Evolutionary conservation across 192 early-diverging fungal genomes (phyloP), one percentile per base, ranked within the genome.

Genomic region (Gigaspora rosea): DNA sequence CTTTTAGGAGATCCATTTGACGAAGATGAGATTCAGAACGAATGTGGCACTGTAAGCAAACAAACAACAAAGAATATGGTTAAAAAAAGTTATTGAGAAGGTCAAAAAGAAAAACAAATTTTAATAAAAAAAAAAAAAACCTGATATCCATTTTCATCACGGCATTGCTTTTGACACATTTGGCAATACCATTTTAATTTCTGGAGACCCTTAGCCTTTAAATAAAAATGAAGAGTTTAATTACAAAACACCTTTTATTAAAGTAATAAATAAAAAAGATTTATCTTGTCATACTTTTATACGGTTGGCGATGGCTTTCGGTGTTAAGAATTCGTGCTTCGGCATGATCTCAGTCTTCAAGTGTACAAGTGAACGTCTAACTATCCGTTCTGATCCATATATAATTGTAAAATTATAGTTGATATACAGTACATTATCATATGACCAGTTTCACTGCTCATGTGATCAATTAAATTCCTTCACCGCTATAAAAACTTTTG

Each of bases 131-230:
- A n/a, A 41, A 47, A 7, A 66, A 8, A 36, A 47, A 66, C 64
- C 76, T 93, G 93, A 86, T 93, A 95, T 8, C 93, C 93, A 83
- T 95, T 95, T 81, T 92, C 92, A 81, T 95, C 93, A n/a, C 92
- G 83, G 79, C 90, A 93, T 80, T 84, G 82, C 80, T 88, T 91
- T 78, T 93, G 86, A 78, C 92, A 94, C 91, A 94, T 93, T 78
- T 95, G 93, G 83, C 93, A 95, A 81, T 94, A 95, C 90, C 92
- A 95, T 50, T 91, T 86, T 64, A 95, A 85, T 75, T 89, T 88
- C 74, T 94, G 91, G 54, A 95, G 88, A 20, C 93, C 93, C 74
- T 95, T 95, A 67, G 92, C 89, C 80, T 78, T 48, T 54, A 18
- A 35, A 35, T 54, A 52, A 20, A 72, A 12, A 70, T 27, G 41